These are phyloP conservation scores for Diaporthe citriasiana DNA, from an alignment of 2,329 filamentous ascomycete genomes.

Conservation along the genomic window DNA sequence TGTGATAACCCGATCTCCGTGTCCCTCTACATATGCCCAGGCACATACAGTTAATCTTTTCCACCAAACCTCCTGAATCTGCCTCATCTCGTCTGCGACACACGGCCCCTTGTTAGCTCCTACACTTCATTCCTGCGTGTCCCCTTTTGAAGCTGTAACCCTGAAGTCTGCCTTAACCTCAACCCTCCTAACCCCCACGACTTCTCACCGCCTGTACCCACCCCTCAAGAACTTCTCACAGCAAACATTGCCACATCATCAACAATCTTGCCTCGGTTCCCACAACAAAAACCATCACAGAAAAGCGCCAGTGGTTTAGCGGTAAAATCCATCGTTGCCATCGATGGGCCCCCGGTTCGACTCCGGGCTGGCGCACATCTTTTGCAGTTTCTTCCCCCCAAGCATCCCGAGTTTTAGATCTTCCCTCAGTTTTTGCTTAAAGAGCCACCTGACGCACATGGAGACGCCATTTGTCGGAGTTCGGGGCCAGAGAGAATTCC, in stretches of 20 bases:
- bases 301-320: slow-evolving; percentile 33
- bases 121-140: background rate
- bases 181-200: background rate
- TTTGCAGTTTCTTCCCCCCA: background rate
- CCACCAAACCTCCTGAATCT: background rate
- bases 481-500: too few species aligned
- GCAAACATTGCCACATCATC: background rate
- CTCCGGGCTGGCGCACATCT: slow-evolving; percentile 34
- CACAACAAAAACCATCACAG: background rate
- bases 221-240: background rate
- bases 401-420: background rate
- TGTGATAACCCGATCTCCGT: slow-evolving; percentile 10
- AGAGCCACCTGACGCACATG: too few species aligned
- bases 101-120: background rate
- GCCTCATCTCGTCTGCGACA: slow-evolving; percentile 21
- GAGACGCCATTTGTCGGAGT: background rate
- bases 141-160: slow-evolving; percentile 16
- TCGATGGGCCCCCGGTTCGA: slow-evolving; percentile 39
- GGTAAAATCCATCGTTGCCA: slow-evolving; percentile 36
- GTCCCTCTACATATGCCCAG: background rate
- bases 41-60: background rate
- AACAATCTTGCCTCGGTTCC: background rate
- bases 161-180: background rate
- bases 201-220: slow-evolving; percentile 19
- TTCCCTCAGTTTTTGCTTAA: background rate